These are phyloP conservation scores for Hawksworthiomyces lignivorus DNA, from an alignment of 2,329 filamentous ascomycete species.

Conservation along the genomic window DNA sequence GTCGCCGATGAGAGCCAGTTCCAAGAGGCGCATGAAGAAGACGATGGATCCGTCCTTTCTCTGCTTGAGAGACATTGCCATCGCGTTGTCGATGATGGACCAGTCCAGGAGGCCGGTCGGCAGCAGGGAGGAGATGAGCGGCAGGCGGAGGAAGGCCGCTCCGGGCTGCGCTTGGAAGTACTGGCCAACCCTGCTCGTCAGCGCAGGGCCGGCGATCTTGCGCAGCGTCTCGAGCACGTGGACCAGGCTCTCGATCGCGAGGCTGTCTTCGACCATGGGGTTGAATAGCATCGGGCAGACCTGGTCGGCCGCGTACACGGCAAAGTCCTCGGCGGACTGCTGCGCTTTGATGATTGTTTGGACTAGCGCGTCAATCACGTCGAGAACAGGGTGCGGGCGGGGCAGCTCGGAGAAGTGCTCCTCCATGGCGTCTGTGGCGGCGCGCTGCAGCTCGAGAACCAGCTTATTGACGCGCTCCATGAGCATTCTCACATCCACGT, in stretches of 20 bases:
- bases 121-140: constrained; percentile 49
- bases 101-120: constrained; percentile 56
- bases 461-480: constrained; percentile 51
- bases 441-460: constrained; percentile 48
- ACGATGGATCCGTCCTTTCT: constrained; percentile 66
- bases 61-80: constrained; percentile 64
- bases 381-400: constrained; percentile 50
- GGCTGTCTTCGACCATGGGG: constrained; percentile 37
- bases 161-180: constrained; percentile 51
- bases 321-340: constrained; percentile 53
- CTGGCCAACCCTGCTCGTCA: constrained; percentile 47
- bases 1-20: constrained; percentile 70
- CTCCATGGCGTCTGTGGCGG: constrained; percentile 45
- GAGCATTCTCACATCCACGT: constrained; percentile 43
- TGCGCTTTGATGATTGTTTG: constrained; percentile 56
- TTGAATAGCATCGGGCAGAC: constrained; percentile 51
- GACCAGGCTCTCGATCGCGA: constrained; percentile 54
- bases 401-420: constrained; percentile 55
- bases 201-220: constrained; percentile 48
- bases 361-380: constrained; percentile 54
- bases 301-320: constrained; percentile 51
- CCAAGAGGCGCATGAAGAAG: constrained; percentile 72
- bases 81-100: constrained; percentile 59
- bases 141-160: constrained; percentile 47
- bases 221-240: constrained; percentile 54